phyloP scores from a whole-genome alignment of 352 stramenopile species.

The Globisporangium carolinianum region DNA sequence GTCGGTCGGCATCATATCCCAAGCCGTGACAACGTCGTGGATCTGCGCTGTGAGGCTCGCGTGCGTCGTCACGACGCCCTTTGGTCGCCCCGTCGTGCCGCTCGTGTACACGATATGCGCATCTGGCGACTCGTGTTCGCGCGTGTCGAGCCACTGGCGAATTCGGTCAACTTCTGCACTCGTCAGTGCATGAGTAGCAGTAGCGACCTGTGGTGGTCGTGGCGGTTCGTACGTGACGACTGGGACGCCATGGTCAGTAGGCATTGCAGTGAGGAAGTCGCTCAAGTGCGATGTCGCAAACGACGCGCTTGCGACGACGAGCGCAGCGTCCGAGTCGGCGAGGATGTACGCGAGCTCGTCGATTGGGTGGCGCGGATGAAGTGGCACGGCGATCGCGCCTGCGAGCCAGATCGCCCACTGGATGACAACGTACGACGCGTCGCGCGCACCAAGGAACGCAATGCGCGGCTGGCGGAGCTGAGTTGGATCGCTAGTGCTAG shows the following conservation, averaged over 20 bases:
- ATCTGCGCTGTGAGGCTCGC: conserved; percentile 65
- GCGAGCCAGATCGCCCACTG: conserved; percentile 77
- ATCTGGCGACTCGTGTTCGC: conserved; percentile 14
- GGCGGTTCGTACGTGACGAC: conserved; percentile 11
- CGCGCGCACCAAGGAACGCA: conserved; percentile 33
- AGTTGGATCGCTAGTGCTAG: background rate
- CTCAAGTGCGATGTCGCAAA: conserved; percentile 12
- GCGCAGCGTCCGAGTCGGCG: conserved; percentile 34
- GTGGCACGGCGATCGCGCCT: conserved; percentile 53
- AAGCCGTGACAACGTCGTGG: conserved; percentile 73
- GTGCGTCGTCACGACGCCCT: conserved; percentile 83
- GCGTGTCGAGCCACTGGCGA: conserved; percentile 25
- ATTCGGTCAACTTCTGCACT: too few relatives aligned
- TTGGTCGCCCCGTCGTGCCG: conserved; percentile 74
- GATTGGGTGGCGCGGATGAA: conserved; percentile 44
- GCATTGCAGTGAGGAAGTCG: conserved; percentile 18
- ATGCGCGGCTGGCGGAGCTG: conserved; percentile 21
- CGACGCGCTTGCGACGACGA: conserved; percentile 49
- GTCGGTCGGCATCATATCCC: conserved; percentile 71
- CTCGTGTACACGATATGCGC: conserved; percentile 82
- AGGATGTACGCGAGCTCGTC: conserved; percentile 76
- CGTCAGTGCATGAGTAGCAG: background rate
- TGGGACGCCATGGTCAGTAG: conserved; percentile 9
- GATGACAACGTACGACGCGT: conserved; percentile 48
- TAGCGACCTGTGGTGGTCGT: background rate